Conservation (phyloP, 2,329 filamentous ascomycete species). For the Aspergillus sp. region DNA sequence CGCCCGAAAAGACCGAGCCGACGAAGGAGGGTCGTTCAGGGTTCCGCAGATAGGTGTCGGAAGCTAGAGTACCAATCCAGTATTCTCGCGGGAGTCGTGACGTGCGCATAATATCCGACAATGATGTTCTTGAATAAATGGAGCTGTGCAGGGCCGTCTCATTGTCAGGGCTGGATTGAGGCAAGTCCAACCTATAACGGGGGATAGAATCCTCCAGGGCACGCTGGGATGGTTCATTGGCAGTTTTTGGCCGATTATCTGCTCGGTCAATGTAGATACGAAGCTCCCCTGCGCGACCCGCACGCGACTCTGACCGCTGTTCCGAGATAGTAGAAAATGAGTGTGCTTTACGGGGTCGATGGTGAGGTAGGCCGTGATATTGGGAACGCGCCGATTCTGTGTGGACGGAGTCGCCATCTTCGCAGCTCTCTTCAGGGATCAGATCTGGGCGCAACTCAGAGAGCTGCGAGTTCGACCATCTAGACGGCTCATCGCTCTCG, state of each 20-base stretch:
- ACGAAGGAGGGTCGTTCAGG: conserved; percentile 37
- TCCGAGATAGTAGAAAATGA: conserved; percentile 80
- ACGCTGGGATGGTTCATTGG: conserved; percentile 59
- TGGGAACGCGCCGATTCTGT: conserved; percentile 27
- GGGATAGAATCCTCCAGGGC: conserved; percentile 76
- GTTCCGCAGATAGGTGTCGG: conserved; percentile 30
- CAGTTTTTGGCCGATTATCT: conserved; percentile 63
- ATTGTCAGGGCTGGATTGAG: conserved; percentile 74
- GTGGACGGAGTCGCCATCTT: conserved; percentile 27
- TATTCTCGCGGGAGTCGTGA: conserved; percentile 57
- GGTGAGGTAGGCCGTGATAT: conserved; percentile 23
- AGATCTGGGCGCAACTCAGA: conserved; percentile 38
- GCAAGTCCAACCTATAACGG: conserved; percentile 79
- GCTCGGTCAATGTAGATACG: conserved; percentile 79
- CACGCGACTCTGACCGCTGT: conserved; percentile 44
- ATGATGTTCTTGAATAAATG: conserved; percentile 69
- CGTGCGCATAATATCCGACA: conserved; percentile 67
- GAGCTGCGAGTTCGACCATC: conserved; percentile 47
- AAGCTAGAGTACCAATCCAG: conserved; percentile 26
- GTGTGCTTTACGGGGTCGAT: conserved; percentile 62
- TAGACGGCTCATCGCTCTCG: conserved; percentile 33
- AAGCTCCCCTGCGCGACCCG: conserved; percentile 65
- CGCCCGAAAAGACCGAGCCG: conserved; percentile 40
- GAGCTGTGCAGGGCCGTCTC: conserved; percentile 78
- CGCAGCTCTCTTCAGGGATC: conserved; percentile 27